Base-by-base conservation (phyloP, 1,284 basidiomycete genomes). In the Malassezia obtusa region DNA sequence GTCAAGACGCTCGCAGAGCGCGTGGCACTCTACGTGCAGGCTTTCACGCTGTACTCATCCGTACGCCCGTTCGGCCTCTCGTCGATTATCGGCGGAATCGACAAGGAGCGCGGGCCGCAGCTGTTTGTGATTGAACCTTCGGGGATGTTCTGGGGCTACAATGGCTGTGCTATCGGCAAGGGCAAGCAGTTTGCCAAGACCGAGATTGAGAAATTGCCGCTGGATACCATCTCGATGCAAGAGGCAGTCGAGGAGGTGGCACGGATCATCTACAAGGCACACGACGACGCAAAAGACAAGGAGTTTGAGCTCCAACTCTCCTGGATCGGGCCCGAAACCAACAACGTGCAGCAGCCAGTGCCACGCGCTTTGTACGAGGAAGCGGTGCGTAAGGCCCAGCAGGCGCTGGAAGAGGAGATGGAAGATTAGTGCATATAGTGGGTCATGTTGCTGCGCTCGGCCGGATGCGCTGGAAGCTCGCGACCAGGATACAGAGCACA, bases 251-350 rank as follows among this genome's bases (percentile, higher is more conserved):
- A 72, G 10, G 64, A 65, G 44, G 71, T 68, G 2, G 69, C 71
- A 6, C 65, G 67, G 49, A 71, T 73, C 74, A 92, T 98, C 73
- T 90, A 96, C 77, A 82, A 91, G 52, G 90, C 94, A 14, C 94
- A 99, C 73, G 92, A 98, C 62, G 94, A 98, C 61, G 77, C 87
- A 53, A 95, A 96, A 75, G 92, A 98, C 77, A 94, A 94, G 74
- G 86, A 90, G 49, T 98, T 99, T 65, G 94, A 98, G 75, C 81
- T 99, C 22, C 94, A 99, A 76, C 82, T 99, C 80, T 88, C 90
- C 33, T 99, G 94, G 94, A 83, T 96, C 57, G 83, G 89, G 26
- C 80, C 83, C 25, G 89, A 94, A 77, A 87, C 86, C 21, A 83
- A 84, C 25, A 83, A 83, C 43, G 77, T 84, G 49, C 90, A 96